Base-by-base conservation (phyloP, 345 rosid genomes). In the Arabidopsis arenosa region DNA sequence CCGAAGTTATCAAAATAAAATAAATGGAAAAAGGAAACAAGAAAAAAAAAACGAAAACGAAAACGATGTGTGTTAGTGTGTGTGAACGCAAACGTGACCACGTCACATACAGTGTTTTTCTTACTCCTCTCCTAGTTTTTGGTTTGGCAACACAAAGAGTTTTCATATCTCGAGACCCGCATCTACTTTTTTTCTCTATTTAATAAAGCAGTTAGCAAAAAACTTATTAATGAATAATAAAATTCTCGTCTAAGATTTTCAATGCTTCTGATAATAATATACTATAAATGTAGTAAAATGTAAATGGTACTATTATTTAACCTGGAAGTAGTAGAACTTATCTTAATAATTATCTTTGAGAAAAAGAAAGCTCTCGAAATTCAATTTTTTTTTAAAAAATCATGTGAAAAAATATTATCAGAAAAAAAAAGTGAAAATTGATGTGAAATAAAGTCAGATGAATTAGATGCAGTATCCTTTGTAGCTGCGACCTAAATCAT, bases 401-500 rank as follows among this genome's bases (percentile, higher is more conserved):
- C 21, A 18, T 18, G 21, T 18, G 21, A 18, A 18, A 18, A 18
- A 18, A 28, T 28, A 28, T 28, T 28, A 2, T 28, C 4, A 28
- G 4, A 28, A 1, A 13, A 9, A 37, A 0, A 10, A 28, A 41
- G 47, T 6, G 28, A 9, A 18, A 33, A 32, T 3, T 14, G 10
- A 43, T 43, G 23, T 17, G 4, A 12, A n/a, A 9, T 37, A 41
- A 18, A 23, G 12, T 40, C 18, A 12, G 0, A 61, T 43, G 48
- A 62, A 36, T 39, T 59, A 7, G 17, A 30, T 51, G 48, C 41
- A 18, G 39, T 75, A 44, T 55, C 14, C 6, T 15, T 17, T 59
- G 10, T 35, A 75, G 51, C 41, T 9, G 39, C 64, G 33, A 76
- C 80, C 80, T 43, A 70, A 76, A 62, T 36, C 58, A 63, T 47